Base-by-base conservation (phyloP, 768 basidiomycete genomes). In the Neoboletus subvelutipes region DNA sequence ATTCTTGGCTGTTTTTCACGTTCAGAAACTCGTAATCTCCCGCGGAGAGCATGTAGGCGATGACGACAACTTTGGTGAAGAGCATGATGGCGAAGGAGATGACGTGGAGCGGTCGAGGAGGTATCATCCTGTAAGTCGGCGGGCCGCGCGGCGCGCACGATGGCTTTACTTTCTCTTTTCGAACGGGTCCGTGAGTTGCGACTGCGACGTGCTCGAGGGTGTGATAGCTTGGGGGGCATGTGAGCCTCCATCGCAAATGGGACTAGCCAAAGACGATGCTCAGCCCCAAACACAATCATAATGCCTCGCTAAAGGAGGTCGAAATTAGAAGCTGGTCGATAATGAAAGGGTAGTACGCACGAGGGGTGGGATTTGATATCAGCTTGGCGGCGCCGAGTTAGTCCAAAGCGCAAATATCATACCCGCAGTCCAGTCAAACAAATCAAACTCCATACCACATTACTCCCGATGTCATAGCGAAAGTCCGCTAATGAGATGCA, bases 1-100 rank as follows among this genome's bases (percentile, higher is more conserved):
- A 69, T n/a, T 55, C 57, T 45, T 71, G 61, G 7, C 39, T 49
- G 36, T 62, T 61, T 4, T 52, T 63, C 65, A 56, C 55, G 28
- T 31, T 50, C 42, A 62, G 34, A 12, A 56, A 53, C 26, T 54
- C 63, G 47, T 55, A 58, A 3, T 65, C 65, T 22, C 69, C 58
- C 26, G 51, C 63, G 2, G 63, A 69, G 33, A 65, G 31, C 61
- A 62, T 65, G 57, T 55, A 59, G 47, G 58, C 28, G 55, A 67
- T 3, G 47, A 63, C 58, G 46, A 56, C 22, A 34, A 49, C 52
- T 40, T 62, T 71, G 43, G 61, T 61, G 53, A 69, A 37, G 56
- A 67, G 45, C 69, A 55, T 58, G 54, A 58, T 3, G 31, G 55
- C 29, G 7, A 59, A 52, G 41, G 61, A 63, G 50, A 63, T 18